These are phyloP conservation scores for Heritiera fomes DNA, from an alignment of 345 rosid genomes.

Conservation along the genomic window DNA sequence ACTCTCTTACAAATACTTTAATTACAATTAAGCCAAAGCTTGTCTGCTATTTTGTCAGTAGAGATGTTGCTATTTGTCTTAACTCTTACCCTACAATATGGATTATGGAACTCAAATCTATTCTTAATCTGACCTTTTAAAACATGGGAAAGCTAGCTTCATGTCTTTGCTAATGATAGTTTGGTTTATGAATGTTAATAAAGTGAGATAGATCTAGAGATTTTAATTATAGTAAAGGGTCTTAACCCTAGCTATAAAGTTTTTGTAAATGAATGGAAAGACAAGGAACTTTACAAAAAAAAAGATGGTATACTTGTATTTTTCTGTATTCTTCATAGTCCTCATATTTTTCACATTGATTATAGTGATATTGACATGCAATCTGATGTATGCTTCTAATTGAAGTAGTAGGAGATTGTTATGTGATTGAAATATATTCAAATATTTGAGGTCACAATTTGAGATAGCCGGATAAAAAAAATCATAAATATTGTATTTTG, in stretches of 20 bases:
- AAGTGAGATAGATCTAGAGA: background rate
- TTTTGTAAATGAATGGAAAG: background rate
- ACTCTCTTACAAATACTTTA: background rate
- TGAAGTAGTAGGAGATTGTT: background rate
- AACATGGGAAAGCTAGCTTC: background rate
- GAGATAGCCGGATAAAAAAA: no score
- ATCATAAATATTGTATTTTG: no score
- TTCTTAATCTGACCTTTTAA: background rate
- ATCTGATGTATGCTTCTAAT: slow-evolving; percentile 10
- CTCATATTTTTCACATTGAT: background rate
- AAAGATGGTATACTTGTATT: background rate
- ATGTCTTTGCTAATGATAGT: background rate
- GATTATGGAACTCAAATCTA: background rate
- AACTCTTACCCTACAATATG: background rate
- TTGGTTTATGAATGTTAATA: background rate
- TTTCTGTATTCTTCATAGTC: background rate
- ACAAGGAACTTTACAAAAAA: background rate
- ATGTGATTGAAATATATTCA: background rate
- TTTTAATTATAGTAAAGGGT: background rate
- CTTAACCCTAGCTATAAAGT: background rate
- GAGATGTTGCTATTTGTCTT: background rate
- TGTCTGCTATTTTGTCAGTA: no score
- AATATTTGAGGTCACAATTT: no score
- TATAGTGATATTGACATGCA: background rate
- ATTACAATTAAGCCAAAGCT: background rate